phyloP scores from a whole-genome alignment of 2,329 filamentous ascomycete genomes.

The Fusarium globosum region DNA sequence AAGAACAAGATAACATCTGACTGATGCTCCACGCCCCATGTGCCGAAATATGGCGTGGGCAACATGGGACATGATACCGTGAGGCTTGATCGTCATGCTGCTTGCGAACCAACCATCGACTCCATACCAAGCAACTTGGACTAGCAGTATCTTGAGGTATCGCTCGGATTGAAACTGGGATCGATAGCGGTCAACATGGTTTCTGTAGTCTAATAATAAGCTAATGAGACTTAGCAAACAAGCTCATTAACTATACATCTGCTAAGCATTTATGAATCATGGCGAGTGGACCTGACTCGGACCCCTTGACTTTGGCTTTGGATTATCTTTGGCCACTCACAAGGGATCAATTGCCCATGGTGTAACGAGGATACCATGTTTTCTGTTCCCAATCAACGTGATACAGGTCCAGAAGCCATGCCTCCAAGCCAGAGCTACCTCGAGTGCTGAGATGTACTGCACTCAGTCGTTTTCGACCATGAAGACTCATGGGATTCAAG shows the following conservation, averaged over 20 bases:
- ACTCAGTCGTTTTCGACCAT: background rate
- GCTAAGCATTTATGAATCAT: background rate
- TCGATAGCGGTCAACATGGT: background rate
- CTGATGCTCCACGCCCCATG: background rate
- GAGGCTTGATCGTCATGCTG: background rate
- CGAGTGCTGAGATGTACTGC: background rate
- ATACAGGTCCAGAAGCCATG: background rate
- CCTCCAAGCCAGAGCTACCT: background rate
- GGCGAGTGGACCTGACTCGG: background rate
- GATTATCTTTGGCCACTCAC: slow-evolving; percentile 19
- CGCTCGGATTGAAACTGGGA: background rate
- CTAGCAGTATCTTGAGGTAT: background rate
- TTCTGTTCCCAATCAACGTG: background rate
- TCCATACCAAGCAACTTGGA: background rate
- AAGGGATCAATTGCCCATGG: slow-evolving; percentile 28
- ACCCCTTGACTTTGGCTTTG: slow-evolving; percentile 1
- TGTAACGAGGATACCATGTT: background rate
- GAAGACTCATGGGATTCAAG: background rate
- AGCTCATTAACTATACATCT: background rate
- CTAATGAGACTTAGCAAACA: slow-evolving; percentile 4
- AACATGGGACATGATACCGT: background rate
- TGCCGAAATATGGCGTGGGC: background rate
- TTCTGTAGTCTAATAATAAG: background rate
- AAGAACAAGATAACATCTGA: background rate
- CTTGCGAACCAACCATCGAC: background rate